Percentiles rank a stretch among this genome's conserved stretches.
Conservation (phyloP, 257 asterid species). For the Solanum corneliomulleri region DNA sequence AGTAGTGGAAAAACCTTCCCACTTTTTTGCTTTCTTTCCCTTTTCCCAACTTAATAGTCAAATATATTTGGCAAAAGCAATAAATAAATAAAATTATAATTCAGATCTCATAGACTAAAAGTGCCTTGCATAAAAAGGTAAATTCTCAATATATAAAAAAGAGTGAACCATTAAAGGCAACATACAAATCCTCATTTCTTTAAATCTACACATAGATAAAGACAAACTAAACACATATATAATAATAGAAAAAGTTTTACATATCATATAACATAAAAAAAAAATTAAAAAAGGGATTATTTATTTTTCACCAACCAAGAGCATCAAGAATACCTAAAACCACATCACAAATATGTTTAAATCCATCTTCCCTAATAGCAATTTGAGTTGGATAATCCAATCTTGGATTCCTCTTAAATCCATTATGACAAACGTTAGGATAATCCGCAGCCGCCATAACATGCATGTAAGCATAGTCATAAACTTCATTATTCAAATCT, state of each 20-base stretch:
- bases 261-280: not conserved
- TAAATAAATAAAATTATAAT: no score
- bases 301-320: constrained; percentile 18
- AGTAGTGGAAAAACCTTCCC: not conserved
- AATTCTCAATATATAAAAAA: no score
- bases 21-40: not conserved
- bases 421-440: constrained; percentile 56
- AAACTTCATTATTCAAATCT: constrained; percentile 43
- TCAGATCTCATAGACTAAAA: no score
- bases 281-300: not conserved
- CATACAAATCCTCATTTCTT: not conserved
- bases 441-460: constrained; percentile 87
- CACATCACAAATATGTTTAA: constrained; percentile 74
- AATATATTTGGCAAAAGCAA: not conserved
- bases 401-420: constrained; percentile 33
- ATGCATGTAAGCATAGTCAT: constrained; percentile 78
- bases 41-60: not conserved
- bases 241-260: not conserved
- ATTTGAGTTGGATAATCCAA: constrained; percentile 49
- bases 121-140: no score
- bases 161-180: not conserved
- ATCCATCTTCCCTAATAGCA: constrained; percentile 48
- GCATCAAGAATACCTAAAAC: constrained; percentile 54
- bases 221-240: not conserved
- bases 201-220: not conserved